phyloP scores from a whole-genome alignment of 495 filamentous ascomycete genomes.

The Penicillium alfredii region DNA sequence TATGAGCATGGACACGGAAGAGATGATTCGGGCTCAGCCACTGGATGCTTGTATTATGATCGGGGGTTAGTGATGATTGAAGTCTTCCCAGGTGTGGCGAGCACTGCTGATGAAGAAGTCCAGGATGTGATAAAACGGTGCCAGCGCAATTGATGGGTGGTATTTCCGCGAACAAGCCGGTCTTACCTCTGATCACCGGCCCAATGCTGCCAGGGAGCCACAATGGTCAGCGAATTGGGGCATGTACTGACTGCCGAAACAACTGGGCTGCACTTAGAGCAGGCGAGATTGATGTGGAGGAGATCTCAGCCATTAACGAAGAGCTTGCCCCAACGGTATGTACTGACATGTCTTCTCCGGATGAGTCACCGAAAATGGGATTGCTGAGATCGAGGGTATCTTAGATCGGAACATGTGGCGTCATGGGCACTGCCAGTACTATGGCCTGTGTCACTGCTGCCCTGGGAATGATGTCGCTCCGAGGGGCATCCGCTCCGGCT shows the following conservation, averaged over 20 bases:
- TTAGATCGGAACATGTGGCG: constrained; percentile 60
- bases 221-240: constrained; percentile 52
- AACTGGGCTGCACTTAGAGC: constrained; percentile 63
- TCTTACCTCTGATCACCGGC: constrained; percentile 57
- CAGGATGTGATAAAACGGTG: constrained; percentile 63
- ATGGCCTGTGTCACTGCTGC: constrained; percentile 63
- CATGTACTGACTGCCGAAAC: constrained; percentile 62
- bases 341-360: constrained; percentile 3
- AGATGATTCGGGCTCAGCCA: constrained; percentile 62
- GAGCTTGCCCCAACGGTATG: constrained; percentile 59
- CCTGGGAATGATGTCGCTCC: constrained; percentile 59
- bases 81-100: not conserved
- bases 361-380: too few species aligned
- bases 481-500: constrained; percentile 56
- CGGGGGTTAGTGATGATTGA: constrained; percentile 44
- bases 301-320: constrained; percentile 60
- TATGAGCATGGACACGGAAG: constrained; percentile 70
- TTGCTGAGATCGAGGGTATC: not conserved
- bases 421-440: constrained; percentile 65
- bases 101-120: not conserved
- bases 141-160: constrained; percentile 66
- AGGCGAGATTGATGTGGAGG: constrained; percentile 56
- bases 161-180: constrained; percentile 63
- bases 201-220: constrained; percentile 64
- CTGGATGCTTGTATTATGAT: constrained; percentile 59